Evolutionary conservation across 768 basidiomycete genomes (phyloP).

Genomic region (Tylopilus sp.): DNA sequence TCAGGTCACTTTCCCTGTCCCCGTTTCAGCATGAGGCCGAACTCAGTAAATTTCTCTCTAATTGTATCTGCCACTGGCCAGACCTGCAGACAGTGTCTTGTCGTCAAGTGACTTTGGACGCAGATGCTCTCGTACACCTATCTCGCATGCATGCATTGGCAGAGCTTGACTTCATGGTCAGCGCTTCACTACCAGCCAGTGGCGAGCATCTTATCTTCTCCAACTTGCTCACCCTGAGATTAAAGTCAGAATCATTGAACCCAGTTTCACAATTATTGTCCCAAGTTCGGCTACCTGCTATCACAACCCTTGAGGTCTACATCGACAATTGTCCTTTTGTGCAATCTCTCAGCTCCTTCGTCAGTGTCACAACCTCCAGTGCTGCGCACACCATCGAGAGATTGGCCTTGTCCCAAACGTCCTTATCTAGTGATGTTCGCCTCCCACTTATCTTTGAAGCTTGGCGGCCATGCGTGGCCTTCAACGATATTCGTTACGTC

Average conservation of each 20-base stretch:
- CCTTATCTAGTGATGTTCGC: too few relatives aligned
- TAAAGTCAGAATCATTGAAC: not conserved
- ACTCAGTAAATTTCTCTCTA: not conserved
- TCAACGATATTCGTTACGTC: not conserved
- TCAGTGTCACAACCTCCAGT: not conserved
- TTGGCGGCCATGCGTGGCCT: not conserved
- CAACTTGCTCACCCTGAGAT: not conserved
- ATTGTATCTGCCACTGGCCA: not conserved
- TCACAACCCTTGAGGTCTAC: not conserved
- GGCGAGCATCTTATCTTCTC: not conserved
- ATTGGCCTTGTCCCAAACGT: not conserved
- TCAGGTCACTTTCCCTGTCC: too few relatives aligned
- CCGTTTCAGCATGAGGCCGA: too few relatives aligned
- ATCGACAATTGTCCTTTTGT: not conserved
- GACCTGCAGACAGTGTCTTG: not conserved
- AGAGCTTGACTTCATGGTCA: not conserved
- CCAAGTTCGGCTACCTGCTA: not conserved
- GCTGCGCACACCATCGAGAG: not conserved
- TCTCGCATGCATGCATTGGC: not conserved
- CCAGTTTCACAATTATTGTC: not conserved
- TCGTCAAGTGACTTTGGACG: not conserved
- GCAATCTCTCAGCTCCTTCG: not conserved
- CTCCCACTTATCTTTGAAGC: not conserved
- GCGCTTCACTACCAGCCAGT: not conserved
- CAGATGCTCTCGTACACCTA: not conserved